Conservation (phyloP, 2,329 filamentous ascomycete species). For the Cladobotryum mycophilum region DNA sequence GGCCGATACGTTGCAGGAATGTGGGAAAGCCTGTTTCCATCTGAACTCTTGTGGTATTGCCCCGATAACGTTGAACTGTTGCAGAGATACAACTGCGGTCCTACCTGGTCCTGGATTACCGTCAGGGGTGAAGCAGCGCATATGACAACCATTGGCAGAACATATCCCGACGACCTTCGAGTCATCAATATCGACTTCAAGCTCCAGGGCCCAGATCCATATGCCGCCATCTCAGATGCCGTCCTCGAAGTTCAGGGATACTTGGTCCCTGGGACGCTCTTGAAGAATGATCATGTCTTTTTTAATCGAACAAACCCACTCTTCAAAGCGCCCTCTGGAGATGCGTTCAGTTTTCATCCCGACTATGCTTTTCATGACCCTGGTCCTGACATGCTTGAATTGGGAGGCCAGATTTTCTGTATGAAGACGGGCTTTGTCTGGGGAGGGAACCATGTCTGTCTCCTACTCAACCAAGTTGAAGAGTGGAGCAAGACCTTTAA, state of each 20-base stretch:
- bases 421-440: conserved; percentile 11
- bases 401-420: conserved; percentile 1
- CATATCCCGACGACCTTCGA: conserved; percentile 4
- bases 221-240: conserved; percentile 3
- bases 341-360: not conserved
- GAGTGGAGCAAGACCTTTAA: not conserved
- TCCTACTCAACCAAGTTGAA: not conserved
- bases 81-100: conserved; percentile 2
- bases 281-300: not conserved
- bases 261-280: not conserved
- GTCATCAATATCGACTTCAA: not conserved
- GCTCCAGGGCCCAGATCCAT: conserved; percentile 7
- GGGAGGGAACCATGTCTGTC: conserved; percentile 9
- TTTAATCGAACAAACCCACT: not conserved
- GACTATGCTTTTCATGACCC: conserved; percentile 3
- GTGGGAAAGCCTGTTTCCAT: conserved; percentile 5
- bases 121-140: not conserved
- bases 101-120: conserved; percentile 10
- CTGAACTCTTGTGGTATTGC: conserved; percentile 8
- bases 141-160: not conserved
- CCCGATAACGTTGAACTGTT: not conserved
- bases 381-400: conserved; percentile 1
- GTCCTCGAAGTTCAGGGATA: conserved; percentile 1
- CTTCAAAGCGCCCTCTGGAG: not conserved
- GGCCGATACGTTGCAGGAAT: conserved; percentile 10